Evolutionary conservation across 495 filamentous ascomycete species (phyloP), one percentile per base, ranked within the genome.

Genomic region (Chaetomium fimeti): DNA sequence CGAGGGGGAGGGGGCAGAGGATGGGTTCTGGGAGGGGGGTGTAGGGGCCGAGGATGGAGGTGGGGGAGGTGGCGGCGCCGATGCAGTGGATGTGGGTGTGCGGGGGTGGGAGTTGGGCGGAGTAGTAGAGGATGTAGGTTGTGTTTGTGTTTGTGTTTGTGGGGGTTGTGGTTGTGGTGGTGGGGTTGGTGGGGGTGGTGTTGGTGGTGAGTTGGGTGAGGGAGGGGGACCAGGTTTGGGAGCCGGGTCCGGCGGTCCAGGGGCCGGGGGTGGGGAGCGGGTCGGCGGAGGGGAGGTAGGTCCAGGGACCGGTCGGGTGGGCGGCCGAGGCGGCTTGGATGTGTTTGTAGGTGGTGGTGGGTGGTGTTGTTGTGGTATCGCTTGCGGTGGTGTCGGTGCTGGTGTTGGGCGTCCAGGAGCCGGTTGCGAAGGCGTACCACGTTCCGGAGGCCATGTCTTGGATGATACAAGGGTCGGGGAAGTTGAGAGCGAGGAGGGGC

Each of bases 81-180:
- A 88, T 72, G 73, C 85, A 88, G 68, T 88, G 85, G 48, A 78
- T 45, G 42, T 11, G 18, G 3, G n/a, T 24, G 45, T 6, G 4
- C n/a, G 8, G 45, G 45, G n/a, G 20, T n/a, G 11, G 71, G 24
- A 77, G 72, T 61, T 79, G 73, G n/a, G 78, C 84, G 24, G 79
- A 81, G 70, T 84, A 88, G 74, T 87, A 88, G 77, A 89, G 79
- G 13, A 87, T 77, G 71, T 81, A 88, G 15, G 40, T 22, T 80
- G 81, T 11, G 32, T 36, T 36, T 5, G 3, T 1, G 5, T 5
- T 36, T 1, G 32, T 32, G 29, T 32, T 32, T 32, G 29, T 32
- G 29, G 29, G 3, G 29, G 3, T 32, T 32, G 29, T 22, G 80
- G 81, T n/a, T n/a, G n/a, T 12, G 32, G 74, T 0, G 57, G 49